A percentile compares a stretch with the other conserved stretches of the same genome.
Conservation (phyloP, 2,329 filamentous ascomycete species). For the Colletotrichum cordylinicola region DNA sequence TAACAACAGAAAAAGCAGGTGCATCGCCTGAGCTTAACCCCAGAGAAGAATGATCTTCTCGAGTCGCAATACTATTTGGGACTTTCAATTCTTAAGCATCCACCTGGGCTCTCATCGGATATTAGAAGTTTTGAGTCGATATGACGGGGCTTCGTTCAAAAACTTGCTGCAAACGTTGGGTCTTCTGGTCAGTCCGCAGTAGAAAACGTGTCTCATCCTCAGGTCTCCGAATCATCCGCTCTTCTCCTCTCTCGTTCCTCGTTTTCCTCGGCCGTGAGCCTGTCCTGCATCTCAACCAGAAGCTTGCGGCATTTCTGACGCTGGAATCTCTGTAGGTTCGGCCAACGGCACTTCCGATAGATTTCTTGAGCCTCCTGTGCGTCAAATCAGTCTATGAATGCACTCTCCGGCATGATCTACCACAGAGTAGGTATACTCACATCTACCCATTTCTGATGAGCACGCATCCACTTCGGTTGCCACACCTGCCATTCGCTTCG, state of each 20-base stretch:
- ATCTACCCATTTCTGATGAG: not conserved
- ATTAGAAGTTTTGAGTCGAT: no score
- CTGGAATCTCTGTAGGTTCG: not conserved
- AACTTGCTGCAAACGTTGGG: no score
- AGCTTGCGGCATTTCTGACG: not conserved
- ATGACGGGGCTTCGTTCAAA: no score
- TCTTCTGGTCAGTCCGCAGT: no score
- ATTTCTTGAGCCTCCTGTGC: not conserved
- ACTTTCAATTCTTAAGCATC: no score
- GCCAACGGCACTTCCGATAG: not conserved
- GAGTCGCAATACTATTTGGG: no score
- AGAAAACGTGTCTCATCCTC: no score
- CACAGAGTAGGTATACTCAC: not conserved
- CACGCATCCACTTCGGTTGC: not conserved
- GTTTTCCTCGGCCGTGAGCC: not conserved
- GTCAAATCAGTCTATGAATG: not conserved
- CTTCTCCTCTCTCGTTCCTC: not conserved
- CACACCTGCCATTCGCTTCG: not conserved
- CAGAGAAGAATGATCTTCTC: no score
- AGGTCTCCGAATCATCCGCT: no score
- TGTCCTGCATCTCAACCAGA: not conserved
- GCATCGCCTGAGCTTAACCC: no score
- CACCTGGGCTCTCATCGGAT: no score
- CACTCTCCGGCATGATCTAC: not conserved
- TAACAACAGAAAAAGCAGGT: no score